Conservation (phyloP, 352 stramenopile species). For the Nothophytophthora sp. region DNA sequence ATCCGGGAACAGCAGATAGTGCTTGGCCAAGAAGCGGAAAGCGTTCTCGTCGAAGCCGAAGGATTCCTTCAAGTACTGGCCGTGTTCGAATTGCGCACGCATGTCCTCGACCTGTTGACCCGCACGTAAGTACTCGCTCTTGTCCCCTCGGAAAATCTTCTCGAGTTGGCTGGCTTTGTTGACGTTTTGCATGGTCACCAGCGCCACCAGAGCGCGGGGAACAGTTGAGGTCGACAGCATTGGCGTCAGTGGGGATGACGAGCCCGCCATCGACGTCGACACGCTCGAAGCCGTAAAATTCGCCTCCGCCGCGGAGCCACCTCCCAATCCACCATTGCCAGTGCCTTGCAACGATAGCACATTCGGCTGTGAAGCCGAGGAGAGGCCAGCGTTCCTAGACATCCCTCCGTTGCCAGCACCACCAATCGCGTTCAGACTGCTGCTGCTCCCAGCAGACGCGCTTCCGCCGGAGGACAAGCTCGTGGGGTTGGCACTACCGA, state of each 20-base stretch:
- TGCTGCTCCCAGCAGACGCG: slow-evolving; percentile 22
- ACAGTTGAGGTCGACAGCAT: slow-evolving; percentile 29
- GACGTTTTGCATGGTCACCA: slow-evolving; percentile 81
- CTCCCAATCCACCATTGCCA: slow-evolving; percentile 2
- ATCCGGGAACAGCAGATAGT: slow-evolving; percentile 61
- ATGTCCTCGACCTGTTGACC: slow-evolving; percentile 58
- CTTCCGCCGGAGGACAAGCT: slow-evolving; percentile 14
- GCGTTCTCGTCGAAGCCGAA: slow-evolving; percentile 88
- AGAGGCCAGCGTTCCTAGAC: slow-evolving; percentile 10
- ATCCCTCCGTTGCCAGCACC: slow-evolving; percentile 16
- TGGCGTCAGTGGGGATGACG: slow-evolving; percentile 42
- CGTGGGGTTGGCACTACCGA: slow-evolving; percentile 27
- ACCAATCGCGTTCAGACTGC: slow-evolving; percentile 24
- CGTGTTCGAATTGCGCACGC: slow-evolving; percentile 69
- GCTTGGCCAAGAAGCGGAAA: slow-evolving; percentile 79
- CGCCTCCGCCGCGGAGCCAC: slow-evolving; percentile 9
- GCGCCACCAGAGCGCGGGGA: slow-evolving; percentile 61
- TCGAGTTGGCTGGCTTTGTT: slow-evolving; percentile 62
- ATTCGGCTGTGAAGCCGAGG: slow-evolving; percentile 24
- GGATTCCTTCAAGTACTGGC: slow-evolving; percentile 66
- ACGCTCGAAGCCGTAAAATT: slow-evolving; percentile 40
- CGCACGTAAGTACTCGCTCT: slow-evolving; percentile 54
- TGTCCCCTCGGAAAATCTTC: slow-evolving; percentile 69
- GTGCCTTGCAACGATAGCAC: slow-evolving; percentile 16
- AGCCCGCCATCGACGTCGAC: slow-evolving; percentile 24